These are phyloP conservation scores for Lecanicillium sp. DNA, from an alignment of 2,329 filamentous ascomycete species.

Conservation along the genomic window DNA sequence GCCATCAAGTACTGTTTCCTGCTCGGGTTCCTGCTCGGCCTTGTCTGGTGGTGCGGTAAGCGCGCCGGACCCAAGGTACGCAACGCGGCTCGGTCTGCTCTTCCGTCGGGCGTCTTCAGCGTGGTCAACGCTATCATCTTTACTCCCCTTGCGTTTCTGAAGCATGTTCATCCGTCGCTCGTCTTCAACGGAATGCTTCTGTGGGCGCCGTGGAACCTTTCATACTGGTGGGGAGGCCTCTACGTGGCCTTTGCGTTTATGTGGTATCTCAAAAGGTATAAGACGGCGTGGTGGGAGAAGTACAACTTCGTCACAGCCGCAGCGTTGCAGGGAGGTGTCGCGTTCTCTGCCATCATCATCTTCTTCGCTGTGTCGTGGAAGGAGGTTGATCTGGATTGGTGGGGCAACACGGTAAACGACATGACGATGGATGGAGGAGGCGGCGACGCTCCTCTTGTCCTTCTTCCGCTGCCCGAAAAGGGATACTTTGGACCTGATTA, in stretches of 20 bases:
- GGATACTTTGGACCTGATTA: neutral
- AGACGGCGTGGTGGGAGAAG: constrained; percentile 33
- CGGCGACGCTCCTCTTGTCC: neutral
- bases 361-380: constrained; percentile 33
- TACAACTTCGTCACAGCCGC: no score
- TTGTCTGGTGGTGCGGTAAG: no score
- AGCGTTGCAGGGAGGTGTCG: constrained; percentile 30
- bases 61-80: constrained; percentile 45
- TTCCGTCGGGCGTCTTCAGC: constrained; percentile 7
- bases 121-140: constrained; percentile 13
- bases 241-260: constrained; percentile 33
- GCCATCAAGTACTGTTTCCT: constrained; percentile 37
- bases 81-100: constrained; percentile 1
- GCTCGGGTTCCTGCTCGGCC: no score
- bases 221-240: constrained; percentile 33
- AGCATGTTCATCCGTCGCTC: constrained; percentile 31
- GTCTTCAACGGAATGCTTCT: constrained; percentile 31
- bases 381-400: constrained; percentile 28
- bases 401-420: constrained; percentile 24
- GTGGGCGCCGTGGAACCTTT: constrained; percentile 34
- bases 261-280: constrained; percentile 30
- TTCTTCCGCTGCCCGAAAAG: neutral
- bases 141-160: constrained; percentile 17
- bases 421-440: constrained; percentile 9
- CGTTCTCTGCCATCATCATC: constrained; percentile 30